A percentile compares a stretch with the other conserved stretches of the same genome.
phyloP scores from a whole-genome alignment of 78 protist genomes.

The Guillardia theta region DNA sequence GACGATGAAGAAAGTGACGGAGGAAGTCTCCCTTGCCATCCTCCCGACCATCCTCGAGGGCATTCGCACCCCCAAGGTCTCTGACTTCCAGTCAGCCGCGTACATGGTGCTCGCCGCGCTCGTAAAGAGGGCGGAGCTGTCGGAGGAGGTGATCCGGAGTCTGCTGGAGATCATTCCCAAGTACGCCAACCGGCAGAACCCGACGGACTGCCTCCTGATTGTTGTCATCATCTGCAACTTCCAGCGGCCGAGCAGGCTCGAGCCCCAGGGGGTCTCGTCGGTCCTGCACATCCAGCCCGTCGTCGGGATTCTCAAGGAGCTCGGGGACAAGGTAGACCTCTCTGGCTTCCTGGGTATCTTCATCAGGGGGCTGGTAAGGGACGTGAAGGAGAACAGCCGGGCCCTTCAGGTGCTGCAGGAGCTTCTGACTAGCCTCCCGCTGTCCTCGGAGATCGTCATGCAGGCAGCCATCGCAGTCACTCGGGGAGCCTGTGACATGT shows the following conservation, averaged over 20 bases:
- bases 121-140: background rate
- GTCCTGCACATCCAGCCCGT: no score
- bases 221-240: background rate
- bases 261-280: no score
- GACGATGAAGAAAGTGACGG: background rate
- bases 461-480: no score
- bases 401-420: no score
- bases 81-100: background rate
- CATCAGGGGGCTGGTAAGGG: no score
- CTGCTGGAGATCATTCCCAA: background rate
- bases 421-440: no score
- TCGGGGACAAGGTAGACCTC: no score
- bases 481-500: no score
- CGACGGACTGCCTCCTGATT: background rate
- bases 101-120: background rate
- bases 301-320: no score
- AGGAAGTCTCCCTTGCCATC: background rate
- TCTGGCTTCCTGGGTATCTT: no score
- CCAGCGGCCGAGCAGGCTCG: conserved; percentile 12
- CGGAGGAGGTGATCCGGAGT: background rate
- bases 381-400: no score
- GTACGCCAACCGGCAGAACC: background rate
- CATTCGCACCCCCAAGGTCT: background rate
- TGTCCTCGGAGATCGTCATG: no score
- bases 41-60: background rate